Conservation (phyloP, 768 basidiomycete genomes). For the Rhodocollybia butyracea region DNA sequence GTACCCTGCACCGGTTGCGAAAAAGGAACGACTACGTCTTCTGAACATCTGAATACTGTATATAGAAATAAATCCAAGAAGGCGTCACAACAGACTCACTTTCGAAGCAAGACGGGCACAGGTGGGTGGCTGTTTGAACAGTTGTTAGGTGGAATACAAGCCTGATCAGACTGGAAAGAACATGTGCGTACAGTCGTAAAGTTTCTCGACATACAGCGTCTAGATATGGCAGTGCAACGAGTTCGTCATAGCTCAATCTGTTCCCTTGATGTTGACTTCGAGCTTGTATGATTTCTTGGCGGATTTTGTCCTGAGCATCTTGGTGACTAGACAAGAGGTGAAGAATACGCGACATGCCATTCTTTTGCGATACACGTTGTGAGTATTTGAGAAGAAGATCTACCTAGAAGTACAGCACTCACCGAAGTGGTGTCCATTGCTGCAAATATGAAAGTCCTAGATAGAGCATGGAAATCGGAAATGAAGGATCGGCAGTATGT, state of each 20-base stretch:
- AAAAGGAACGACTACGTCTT: constrained; percentile 33
- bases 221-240: constrained; percentile 33
- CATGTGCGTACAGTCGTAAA: constrained; percentile 28
- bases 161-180: neutral
- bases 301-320: constrained; percentile 34
- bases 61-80: no score
- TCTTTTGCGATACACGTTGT: constrained; percentile 2
- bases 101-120: constrained; percentile 17
- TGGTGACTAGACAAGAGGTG: constrained; percentile 29
- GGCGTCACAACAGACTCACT: no score
- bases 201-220: constrained; percentile 40
- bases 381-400: no score
- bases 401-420: neutral
- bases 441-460: constrained; percentile 34
- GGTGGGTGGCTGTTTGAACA: constrained; percentile 23
- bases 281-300: constrained; percentile 31
- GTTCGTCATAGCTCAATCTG: constrained; percentile 32
- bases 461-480: neutral
- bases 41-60: no score
- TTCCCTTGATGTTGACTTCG: constrained; percentile 15
- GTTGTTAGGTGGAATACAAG: neutral
- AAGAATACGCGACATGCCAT: constrained; percentile 30
- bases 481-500: neutral
- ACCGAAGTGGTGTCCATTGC: constrained; percentile 41
- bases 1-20: constrained; percentile 25